Evolutionary conservation across 1,284 basidiomycete species (phyloP), one percentile per base, ranked within the genome.

Genomic region (Wallemia hederae): DNA sequence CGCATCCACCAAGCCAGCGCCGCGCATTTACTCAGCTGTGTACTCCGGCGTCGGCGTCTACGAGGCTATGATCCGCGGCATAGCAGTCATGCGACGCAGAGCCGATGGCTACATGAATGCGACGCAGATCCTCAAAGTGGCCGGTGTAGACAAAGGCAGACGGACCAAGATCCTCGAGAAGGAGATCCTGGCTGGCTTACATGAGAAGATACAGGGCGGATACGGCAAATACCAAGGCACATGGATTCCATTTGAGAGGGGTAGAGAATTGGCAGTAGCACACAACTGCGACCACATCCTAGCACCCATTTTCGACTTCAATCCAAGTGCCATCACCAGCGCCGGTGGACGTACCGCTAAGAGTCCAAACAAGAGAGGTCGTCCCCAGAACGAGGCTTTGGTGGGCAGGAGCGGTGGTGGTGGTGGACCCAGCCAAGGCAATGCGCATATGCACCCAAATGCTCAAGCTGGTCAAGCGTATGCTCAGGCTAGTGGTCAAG

Each of bases 181-280:
- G 71, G 92, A 98, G 74, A 87, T 99, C 64, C 77, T 91, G 49
- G 84, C 85, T 57, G 91, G 91, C 60, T 83, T 88, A 71, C 91
- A 98, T 71, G 92, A 99, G 72, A 98, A 98, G 71, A 89, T 99
- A 14, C 94, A 99, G 71, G 94, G 94, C 59, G 94, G 94, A 49
- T 98, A 97, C 69, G 94, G 94, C 55, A 96, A 96, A 74, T 99
- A 97, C 71, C 94, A 99, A 71, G 94, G 94, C 63, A 98, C 94
- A 59, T 99, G 94, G 92, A 89, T 96, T 65, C 90, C 90, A 1
- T 80, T 92, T 55, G 84, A 90, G 65, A 78, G 86, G 62, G 90
- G 88, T 28, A 80, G 83, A 62, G 86, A 90, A 65, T 80, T 97
- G 55, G 88, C 91, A 11, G 71, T 79, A n/a, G 85, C 88, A 67